Evolutionary conservation across 306 rosid species (phyloP), one percentile per base, ranked within the genome.

Genomic region (Inga oerstediana): DNA sequence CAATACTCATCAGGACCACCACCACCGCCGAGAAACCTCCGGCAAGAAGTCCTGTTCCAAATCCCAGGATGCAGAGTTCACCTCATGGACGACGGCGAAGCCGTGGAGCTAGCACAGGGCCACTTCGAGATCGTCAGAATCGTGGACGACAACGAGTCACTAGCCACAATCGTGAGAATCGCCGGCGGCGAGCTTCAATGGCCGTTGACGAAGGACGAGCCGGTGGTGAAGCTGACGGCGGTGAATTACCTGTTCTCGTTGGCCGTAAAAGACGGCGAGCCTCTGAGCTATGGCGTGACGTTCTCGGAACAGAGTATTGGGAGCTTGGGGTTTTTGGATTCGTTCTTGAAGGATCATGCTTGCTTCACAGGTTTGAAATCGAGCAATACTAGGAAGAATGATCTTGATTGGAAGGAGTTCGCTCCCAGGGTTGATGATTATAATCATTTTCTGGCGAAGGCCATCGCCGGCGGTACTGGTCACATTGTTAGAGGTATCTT

Each of bases 181-280:
- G 97, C 93, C 19, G 89, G 91, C 5, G 89, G 91, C 8, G 93
- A 92, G 39, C 81, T 96, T 68, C 95, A 91, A 17, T 96, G 99
- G 98, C 99, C 98, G n/a, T 80, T 96, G 81, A 94, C 99, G 19
- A 94, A 94, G 82, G 99, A 96, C 78, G 98, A 94, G 92, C 99
- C 97, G 3, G 99, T 96, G 0, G 95, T 96, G 86, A 94, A 90
- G 90, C 83, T 96, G 0, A 93, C 88, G 79, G 79, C 93, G 58
- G 85, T 93, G 15, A 86, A 87, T 81, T 96, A 96, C 72, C 84
- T 96, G 27, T 96, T 96, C 78, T 84, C 99, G 0, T 61, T 96
- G 90, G 95, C 92, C 13, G 90, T 94, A 85, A 86, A 83, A 41
- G 95, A 91, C 44, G 99, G 97, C 7, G 97, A 96, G 80, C 91